These are phyloP conservation scores for Colletotrichum sojae DNA, from an alignment of 2,329 filamentous ascomycete species.

Conservation along the genomic window DNA sequence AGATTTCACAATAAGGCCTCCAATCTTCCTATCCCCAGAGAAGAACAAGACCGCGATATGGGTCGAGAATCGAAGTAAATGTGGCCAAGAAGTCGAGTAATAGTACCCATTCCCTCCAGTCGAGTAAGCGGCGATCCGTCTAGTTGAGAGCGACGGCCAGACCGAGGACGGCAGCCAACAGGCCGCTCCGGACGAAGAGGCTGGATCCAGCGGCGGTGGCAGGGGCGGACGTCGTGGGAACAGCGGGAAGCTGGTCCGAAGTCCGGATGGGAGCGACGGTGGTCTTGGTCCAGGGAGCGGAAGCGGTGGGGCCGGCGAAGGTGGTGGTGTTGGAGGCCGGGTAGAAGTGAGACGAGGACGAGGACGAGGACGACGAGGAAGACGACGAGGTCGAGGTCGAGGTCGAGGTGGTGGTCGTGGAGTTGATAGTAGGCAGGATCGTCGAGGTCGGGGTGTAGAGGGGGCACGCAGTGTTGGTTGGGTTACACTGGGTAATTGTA, in stretches of 20 bases:
- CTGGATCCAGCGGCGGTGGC: slow-evolving; percentile 53
- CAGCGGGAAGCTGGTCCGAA: slow-evolving; percentile 32
- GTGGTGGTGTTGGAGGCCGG: slow-evolving; percentile 52
- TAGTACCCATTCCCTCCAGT: slow-evolving; percentile 18
- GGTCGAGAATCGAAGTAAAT: slow-evolving; percentile 39
- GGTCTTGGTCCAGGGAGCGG: slow-evolving; percentile 45
- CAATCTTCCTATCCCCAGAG: slow-evolving; percentile 47
- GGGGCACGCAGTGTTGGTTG: slow-evolving; percentile 60
- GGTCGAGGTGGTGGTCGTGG: slow-evolving; percentile 44
- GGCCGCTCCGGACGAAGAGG: slow-evolving; percentile 56
- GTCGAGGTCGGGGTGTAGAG: slow-evolving; percentile 49
- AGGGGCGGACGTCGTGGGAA: slow-evolving; percentile 41
- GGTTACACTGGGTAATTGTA: slow-evolving; percentile 65
- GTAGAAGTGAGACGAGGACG: slow-evolving; percentile 46
- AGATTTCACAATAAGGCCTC: slow-evolving; percentile 31
- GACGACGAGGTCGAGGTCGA: slow-evolving; percentile 19
- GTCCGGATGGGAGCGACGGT: slow-evolving; percentile 42
- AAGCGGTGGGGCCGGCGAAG: slow-evolving; percentile 44
- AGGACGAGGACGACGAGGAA: slow-evolving; percentile 32
- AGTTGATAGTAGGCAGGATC: slow-evolving; percentile 37
- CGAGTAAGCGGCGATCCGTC: slow-evolving; percentile 47
- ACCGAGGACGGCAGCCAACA: slow-evolving; percentile 56
- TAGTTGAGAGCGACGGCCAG: slow-evolving; percentile 55
- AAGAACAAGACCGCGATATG: slow-evolving; percentile 43
- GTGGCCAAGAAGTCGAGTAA: slow-evolving; percentile 20